Evolutionary conservation across 441 rosid species (phyloP).

Genomic region (Capsella rubella): DNA sequence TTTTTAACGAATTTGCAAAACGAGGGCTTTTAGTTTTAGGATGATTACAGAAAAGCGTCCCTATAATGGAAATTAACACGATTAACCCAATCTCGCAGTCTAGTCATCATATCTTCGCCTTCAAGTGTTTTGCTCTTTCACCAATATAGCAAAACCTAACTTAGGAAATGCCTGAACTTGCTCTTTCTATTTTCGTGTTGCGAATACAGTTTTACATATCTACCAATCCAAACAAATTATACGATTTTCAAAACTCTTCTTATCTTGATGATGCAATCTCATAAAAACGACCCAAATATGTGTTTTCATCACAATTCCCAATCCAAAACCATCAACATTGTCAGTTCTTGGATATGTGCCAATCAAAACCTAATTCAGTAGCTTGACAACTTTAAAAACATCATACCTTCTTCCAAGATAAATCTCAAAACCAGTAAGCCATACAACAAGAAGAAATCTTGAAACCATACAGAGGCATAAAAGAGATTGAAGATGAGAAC

Average conservation of each 20-base stretch:
- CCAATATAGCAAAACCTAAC: conserved; percentile 27
- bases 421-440: conserved; percentile 22
- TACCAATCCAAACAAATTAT: neutral
- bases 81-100: neutral
- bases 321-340: conserved; percentile 19
- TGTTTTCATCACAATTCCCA: conserved; percentile 10
- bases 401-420: conserved; percentile 17
- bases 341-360: neutral
- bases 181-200: conserved; percentile 29
- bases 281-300: neutral
- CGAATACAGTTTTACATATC: neutral
- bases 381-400: conserved; percentile 13
- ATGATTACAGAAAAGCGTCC: neutral
- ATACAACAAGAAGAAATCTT: conserved; percentile 20
- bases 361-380: conserved; percentile 16
- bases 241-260: neutral
- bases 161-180: conserved; percentile 13
- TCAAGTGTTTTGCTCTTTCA: conserved; percentile 20
- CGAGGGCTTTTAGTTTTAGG: conserved; percentile 14
- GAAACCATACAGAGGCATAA: neutral
- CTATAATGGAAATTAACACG: neutral
- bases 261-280: neutral
- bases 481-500: conserved; percentile 19
- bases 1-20: conserved; percentile 23
- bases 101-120: neutral